phyloP scores from a whole-genome alignment of 768 basidiomycete species.

The Psilocybe azurescens region DNA sequence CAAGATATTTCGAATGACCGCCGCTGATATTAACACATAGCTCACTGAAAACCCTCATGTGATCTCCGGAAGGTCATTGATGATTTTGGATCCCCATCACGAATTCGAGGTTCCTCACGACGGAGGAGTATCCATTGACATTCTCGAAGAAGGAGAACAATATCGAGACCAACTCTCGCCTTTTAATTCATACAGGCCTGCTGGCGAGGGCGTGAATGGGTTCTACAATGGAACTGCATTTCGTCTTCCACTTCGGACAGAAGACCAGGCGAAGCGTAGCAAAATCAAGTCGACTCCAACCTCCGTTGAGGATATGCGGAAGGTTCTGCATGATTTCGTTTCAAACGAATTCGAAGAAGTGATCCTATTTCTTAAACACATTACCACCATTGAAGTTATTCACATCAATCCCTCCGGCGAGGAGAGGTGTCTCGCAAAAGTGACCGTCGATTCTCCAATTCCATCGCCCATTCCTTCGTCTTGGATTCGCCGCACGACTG shows the following conservation, averaged over 20 bases:
- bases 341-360: constrained; percentile 40
- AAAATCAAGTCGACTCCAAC: constrained; percentile 31
- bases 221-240: constrained; percentile 43
- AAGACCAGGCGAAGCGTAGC: constrained; percentile 36
- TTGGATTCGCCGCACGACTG: not conserved
- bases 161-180: constrained; percentile 22
- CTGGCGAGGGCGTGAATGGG: constrained; percentile 1
- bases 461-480: not conserved
- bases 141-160: constrained; percentile 24
- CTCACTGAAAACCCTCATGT: constrained; percentile 53
- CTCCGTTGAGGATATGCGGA: constrained; percentile 33
- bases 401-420: constrained; percentile 31
- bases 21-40: constrained; percentile 26
- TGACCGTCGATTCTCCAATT: constrained; percentile 2
- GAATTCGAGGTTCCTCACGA: constrained; percentile 23
- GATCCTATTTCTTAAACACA: constrained; percentile 45
- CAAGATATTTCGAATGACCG: not conserved
- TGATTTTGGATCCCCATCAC: constrained; percentile 47
- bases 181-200: constrained; percentile 14
- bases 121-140: constrained; percentile 36
- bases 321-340: constrained; percentile 43
- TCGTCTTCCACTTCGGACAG: constrained; percentile 47
- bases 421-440: constrained; percentile 9
- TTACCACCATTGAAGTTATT: constrained; percentile 41
- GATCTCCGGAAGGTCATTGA: constrained; percentile 42